Conservation (phyloP, 2,329 filamentous ascomycete species). For the Orbilia ellipsospora region DNA sequence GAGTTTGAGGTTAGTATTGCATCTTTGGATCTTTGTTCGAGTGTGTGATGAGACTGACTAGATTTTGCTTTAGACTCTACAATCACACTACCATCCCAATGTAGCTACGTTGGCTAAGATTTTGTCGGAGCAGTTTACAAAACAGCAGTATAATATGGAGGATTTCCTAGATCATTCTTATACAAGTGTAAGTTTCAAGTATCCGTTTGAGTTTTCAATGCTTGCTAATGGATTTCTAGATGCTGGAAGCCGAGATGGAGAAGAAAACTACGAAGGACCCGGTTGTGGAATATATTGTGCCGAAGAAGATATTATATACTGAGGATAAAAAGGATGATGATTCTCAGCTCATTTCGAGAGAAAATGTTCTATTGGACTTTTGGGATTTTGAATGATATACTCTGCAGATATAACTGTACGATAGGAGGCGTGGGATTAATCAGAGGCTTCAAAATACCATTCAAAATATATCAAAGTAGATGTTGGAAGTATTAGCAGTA, state of each 20-base stretch:
- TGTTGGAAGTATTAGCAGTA: too few relatives aligned
- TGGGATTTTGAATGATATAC: conserved; percentile 46
- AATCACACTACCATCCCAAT: conserved; percentile 95
- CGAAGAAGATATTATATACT: conserved; percentile 76
- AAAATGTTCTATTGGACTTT: conserved; percentile 44
- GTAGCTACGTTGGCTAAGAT: conserved; percentile 94
- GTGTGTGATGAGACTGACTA: conserved; percentile 5
- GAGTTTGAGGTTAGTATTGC: conserved; percentile 73
- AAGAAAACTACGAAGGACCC: conserved; percentile 87
- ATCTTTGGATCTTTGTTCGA: neutral
- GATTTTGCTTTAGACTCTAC: conserved; percentile 69
- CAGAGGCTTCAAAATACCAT: neutral
- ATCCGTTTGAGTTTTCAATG: neutral
- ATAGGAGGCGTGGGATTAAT: neutral
- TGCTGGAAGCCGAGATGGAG: conserved; percentile 83
- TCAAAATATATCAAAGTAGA: neutral
- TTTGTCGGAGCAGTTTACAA: conserved; percentile 95
- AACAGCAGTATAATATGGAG: conserved; percentile 92
- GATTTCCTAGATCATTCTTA: conserved; percentile 98
- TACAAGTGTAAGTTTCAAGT: conserved; percentile 71
- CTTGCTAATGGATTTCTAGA: conserved; percentile 66
- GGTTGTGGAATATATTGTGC: conserved; percentile 93
- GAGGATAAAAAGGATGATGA: conserved; percentile 22
- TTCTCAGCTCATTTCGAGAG: neutral
- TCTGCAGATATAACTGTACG: neutral